phyloP scores from a whole-genome alignment of 148 eudicot species.

The Heliamphora exappendiculata region DNA sequence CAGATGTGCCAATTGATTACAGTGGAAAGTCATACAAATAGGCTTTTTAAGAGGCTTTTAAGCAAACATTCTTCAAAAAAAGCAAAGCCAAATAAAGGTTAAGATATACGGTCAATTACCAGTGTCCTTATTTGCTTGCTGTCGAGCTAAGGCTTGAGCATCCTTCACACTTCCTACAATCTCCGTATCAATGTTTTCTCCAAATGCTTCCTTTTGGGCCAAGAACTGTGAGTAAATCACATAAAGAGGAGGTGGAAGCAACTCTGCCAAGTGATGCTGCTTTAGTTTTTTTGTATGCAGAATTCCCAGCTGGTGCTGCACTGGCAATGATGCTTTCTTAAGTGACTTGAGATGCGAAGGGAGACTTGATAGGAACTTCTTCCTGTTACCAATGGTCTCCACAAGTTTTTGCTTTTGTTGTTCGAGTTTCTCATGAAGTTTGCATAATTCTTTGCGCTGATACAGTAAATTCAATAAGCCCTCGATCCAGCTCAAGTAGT shows the following conservation, averaged over 20 bases:
- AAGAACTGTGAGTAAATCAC: conserved; percentile 84
- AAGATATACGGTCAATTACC: conserved; percentile 39
- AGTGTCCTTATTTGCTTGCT: conserved; percentile 67
- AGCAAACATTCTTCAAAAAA: no score
- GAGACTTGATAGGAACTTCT: conserved; percentile 88
- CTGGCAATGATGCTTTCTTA: conserved; percentile 93
- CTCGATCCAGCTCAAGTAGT: background rate
- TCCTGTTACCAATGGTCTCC: conserved; percentile 78
- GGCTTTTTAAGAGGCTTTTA: no score
- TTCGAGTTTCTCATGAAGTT: conserved; percentile 70
- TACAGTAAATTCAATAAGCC: background rate
- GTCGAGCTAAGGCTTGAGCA: conserved; percentile 79
- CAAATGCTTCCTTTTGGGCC: conserved; percentile 96
- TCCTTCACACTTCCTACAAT: conserved; percentile 82
- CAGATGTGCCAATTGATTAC: no score
- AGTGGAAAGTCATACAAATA: no score
- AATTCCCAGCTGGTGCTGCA: conserved; percentile 80
- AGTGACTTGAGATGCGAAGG: conserved; percentile 96
- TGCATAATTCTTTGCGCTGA: conserved; percentile 95
- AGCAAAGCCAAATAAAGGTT: no score
- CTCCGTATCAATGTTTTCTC: conserved; percentile 78
- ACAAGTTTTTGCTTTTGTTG: conserved; percentile 61
- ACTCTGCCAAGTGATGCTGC: conserved; percentile 76
- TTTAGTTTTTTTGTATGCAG: conserved; percentile 75
- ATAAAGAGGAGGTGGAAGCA: conserved; percentile 94